phyloP scores from a whole-genome alignment of 108 stramenopile species.

The Discostella pseudostelligera region DNA sequence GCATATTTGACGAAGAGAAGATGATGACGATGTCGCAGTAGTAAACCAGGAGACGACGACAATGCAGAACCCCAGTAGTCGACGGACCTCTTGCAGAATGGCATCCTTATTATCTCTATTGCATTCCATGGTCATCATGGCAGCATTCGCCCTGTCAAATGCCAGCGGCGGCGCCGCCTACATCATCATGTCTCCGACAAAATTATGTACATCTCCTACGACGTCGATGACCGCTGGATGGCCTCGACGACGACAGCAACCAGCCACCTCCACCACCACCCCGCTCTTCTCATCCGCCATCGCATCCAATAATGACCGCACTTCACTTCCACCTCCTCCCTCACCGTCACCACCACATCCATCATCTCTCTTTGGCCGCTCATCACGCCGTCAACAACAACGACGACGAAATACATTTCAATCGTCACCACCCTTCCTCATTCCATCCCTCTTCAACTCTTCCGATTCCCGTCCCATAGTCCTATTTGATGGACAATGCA shows the following conservation, averaged over 20 bases:
- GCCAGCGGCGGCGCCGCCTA: too few species aligned
- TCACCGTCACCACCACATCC: background rate
- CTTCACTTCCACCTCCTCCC: background rate
- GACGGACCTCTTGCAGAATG: too few species aligned
- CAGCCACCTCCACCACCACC: background rate
- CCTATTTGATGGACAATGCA: constrained; percentile 73
- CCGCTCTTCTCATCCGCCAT: background rate
- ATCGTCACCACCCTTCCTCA: constrained; percentile 8
- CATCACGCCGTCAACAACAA: background rate
- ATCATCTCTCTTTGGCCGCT: background rate
- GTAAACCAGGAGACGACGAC: too few species aligned
- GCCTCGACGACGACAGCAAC: too few species aligned
- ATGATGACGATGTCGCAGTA: too few species aligned
- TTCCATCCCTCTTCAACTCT: constrained; percentile 41
- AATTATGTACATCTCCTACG: background rate
- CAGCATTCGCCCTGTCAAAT: too few species aligned
- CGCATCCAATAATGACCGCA: background rate
- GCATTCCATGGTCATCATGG: too few species aligned
- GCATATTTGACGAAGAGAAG: too few species aligned
- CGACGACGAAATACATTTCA: background rate
- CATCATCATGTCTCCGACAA: background rate
- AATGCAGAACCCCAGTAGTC: too few species aligned
- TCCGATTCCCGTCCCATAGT: constrained; percentile 55
- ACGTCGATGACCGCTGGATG: too few species aligned
- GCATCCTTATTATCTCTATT: too few species aligned